Conservation (phyloP, 805 yeast species). For the Lipomyces chichibuensis region DNA sequence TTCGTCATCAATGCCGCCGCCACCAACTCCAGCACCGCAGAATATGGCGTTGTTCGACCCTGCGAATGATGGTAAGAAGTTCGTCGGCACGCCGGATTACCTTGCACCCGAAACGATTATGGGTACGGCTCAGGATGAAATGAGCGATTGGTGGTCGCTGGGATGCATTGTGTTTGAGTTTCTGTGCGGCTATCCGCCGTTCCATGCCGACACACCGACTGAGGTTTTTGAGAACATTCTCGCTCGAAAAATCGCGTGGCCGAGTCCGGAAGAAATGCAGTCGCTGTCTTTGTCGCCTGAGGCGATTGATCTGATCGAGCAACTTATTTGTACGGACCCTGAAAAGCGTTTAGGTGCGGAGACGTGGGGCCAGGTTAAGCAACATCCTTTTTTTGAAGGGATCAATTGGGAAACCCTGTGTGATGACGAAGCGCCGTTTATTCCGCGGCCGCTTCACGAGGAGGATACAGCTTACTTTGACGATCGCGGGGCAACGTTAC, state of each 20-base stretch:
- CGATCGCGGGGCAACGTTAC: slow-evolving; percentile 78
- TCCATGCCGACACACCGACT: slow-evolving; percentile 79
- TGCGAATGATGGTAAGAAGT: slow-evolving; percentile 60
- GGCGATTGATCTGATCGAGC: slow-evolving; percentile 74
- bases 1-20: slow-evolving; percentile 21
- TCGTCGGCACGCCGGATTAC: slow-evolving; percentile 98
- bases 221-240: slow-evolving; percentile 81
- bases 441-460: slow-evolving; percentile 77
- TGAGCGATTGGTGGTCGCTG: slow-evolving; percentile 98
- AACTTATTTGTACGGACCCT: slow-evolving; percentile 67
- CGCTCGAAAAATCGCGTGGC: slow-evolving; percentile 81
- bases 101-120: slow-evolving; percentile 93
- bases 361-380: slow-evolving; percentile 77
- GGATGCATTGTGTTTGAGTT: slow-evolving; percentile 96
- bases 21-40: slow-evolving; percentile 23
- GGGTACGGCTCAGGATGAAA: slow-evolving; percentile 79
- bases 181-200: slow-evolving; percentile 91
- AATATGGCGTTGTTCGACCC: slow-evolving; percentile 69
- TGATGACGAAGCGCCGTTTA: slow-evolving; percentile 74
- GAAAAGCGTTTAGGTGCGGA: slow-evolving; percentile 66
- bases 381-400: slow-evolving; percentile 74
- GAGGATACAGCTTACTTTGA: slow-evolving; percentile 93
- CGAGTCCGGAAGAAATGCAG: slow-evolving; percentile 53
- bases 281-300: slow-evolving; percentile 58
- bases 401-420: slow-evolving; percentile 77